These are phyloP conservation scores for Aschersonia sp. DNA, from an alignment of 2,329 filamentous ascomycete species.

Conservation along the genomic window DNA sequence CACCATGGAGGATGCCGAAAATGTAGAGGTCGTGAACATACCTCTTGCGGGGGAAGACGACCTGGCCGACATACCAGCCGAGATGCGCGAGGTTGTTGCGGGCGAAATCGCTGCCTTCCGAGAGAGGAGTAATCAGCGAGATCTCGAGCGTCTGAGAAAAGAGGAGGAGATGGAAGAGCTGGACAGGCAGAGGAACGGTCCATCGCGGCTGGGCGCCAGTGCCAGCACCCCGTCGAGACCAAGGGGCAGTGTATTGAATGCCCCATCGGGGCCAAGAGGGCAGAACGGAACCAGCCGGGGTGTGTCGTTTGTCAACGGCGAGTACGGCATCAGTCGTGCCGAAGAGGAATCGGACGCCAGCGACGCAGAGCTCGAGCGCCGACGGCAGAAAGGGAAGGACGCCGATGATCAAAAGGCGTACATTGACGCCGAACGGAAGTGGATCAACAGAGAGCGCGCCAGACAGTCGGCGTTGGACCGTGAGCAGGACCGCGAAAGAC, in stretches of 20 bases:
- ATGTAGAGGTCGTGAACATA: conserved; percentile 79
- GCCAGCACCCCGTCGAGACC: conserved; percentile 35
- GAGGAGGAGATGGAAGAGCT: conserved; percentile 88
- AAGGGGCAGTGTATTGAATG: conserved; percentile 44
- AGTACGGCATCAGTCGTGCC: conserved; percentile 48
- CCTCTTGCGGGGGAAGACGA: conserved; percentile 82
- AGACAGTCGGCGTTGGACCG: conserved; percentile 74
- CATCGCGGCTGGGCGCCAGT: conserved; percentile 47
- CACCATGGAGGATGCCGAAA: conserved; percentile 53
- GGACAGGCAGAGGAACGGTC: conserved; percentile 61
- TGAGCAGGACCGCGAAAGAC: conserved; percentile 65
- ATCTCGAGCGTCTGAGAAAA: conserved; percentile 70
- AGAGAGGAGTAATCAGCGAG: conserved; percentile 76
- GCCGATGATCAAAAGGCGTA: conserved; percentile 69
- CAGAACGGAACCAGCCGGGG: conserved; percentile 47
- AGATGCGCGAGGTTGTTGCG: conserved; percentile 90
- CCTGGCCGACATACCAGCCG: conserved; percentile 83
- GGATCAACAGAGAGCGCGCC: conserved; percentile 78
- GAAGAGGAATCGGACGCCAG: conserved; percentile 80
- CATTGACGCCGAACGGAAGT: conserved; percentile 73
- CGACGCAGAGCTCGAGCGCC: conserved; percentile 69
- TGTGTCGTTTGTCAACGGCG: conserved; percentile 71
- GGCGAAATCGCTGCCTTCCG: conserved; percentile 90
- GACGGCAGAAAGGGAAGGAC: conserved; percentile 55
- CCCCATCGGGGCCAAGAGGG: conserved; percentile 49